These are phyloP conservation scores for Colletotrichum graminicola DNA, from an alignment of 2,329 filamentous ascomycete genomes.

Conservation along the genomic window DNA sequence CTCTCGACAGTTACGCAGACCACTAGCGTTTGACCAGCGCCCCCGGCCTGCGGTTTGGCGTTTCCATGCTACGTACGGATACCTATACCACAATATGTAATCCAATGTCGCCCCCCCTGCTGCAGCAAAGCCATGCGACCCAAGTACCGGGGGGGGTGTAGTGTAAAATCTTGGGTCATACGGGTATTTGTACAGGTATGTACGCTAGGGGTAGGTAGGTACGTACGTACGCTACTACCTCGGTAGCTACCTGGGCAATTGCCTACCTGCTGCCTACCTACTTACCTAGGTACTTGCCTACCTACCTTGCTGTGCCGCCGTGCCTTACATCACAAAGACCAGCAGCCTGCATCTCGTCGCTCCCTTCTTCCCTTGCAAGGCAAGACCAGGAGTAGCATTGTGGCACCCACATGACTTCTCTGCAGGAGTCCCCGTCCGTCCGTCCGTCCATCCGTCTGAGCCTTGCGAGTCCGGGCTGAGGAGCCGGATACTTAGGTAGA, in stretches of 20 bases:
- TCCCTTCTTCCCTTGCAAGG: constrained; percentile 15
- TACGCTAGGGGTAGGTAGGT: neutral
- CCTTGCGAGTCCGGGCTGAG: neutral
- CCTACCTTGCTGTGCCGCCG: constrained; percentile 15
- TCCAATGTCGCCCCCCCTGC: constrained; percentile 31
- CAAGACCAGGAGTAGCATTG: constrained; percentile 12
- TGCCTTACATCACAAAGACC: constrained; percentile 29
- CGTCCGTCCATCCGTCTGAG: neutral
- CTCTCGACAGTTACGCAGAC: constrained; percentile 20
- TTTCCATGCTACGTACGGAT: constrained; percentile 25
- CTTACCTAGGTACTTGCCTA: neutral
- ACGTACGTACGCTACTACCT: neutral
- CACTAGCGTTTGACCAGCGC: constrained; percentile 38
- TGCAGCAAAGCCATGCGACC: constrained; percentile 39
- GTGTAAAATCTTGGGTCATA: constrained; percentile 34
- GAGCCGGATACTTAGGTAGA: constrained; percentile 2
- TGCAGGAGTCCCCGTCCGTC: neutral
- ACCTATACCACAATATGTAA: neutral
- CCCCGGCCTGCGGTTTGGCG: constrained; percentile 31
- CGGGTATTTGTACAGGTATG: neutral
- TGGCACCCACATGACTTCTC: neutral
- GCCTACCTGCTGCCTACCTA: neutral
- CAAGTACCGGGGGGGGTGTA: constrained; percentile 32
- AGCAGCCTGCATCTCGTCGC: constrained; percentile 21
- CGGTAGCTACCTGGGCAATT: too few species aligned